Percentiles rank a stretch among this genome's conserved stretches.
phyloP scores from a whole-genome alignment of 2,329 filamentous ascomycete genomes.

The Paradendryphiella salina region DNA sequence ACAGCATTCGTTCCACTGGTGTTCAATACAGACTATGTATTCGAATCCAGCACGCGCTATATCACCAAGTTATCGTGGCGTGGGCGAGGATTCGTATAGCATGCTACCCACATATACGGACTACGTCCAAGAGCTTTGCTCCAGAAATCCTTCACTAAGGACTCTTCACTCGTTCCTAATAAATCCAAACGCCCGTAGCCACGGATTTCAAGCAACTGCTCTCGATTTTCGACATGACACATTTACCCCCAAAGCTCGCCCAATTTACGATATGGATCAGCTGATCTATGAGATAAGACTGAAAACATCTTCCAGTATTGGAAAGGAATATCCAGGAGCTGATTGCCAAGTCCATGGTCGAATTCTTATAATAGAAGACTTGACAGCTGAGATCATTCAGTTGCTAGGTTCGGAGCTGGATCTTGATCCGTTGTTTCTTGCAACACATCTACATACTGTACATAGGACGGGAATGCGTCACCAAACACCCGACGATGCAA shows the following conservation, averaged over 20 bases:
- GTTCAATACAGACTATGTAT: too few species aligned
- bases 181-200: not conserved
- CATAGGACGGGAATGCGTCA: constrained; percentile 8
- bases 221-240: not conserved
- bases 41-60: too few species aligned
- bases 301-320: not conserved
- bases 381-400: constrained; percentile 51
- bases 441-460: constrained; percentile 43
- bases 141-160: not conserved
- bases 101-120: not conserved
- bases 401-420: constrained; percentile 45
- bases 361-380: constrained; percentile 48
- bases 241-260: not conserved
- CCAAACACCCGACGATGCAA: constrained; percentile 11
- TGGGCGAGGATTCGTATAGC: too few species aligned
- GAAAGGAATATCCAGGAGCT: not conserved
- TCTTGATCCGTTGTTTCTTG: constrained; percentile 52
- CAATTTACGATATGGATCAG: not conserved
- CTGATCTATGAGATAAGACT: not conserved
- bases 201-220: not conserved
- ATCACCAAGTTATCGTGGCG: too few species aligned
- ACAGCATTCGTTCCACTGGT: too few species aligned
- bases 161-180: not conserved
- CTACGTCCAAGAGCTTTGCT: not conserved
- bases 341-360: constrained; percentile 10